Evolutionary conservation across 1,284 basidiomycete species (phyloP).

Genomic region (Ceratobasidium papillatum): DNA sequence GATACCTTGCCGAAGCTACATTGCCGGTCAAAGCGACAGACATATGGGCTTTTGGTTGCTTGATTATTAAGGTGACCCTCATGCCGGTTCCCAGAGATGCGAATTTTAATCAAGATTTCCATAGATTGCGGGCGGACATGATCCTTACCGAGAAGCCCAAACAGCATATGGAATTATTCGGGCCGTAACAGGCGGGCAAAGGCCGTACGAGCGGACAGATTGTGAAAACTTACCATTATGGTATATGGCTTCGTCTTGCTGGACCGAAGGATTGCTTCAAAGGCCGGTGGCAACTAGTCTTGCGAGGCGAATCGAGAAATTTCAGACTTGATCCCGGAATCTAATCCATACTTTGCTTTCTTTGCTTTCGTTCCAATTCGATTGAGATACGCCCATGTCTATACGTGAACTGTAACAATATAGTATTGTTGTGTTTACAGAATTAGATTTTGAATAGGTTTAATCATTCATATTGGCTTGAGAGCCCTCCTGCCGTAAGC

Average conservation of each 20-base stretch:
- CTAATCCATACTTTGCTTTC: too few relatives aligned
- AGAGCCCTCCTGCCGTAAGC: too few relatives aligned
- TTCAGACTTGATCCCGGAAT: not conserved
- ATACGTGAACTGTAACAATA: too few relatives aligned
- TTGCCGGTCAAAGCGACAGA: conserved; percentile 1
- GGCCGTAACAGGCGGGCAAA: not conserved
- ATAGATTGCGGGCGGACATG: not conserved
- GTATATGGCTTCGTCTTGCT: conserved; percentile 17
- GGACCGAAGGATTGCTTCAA: conserved; percentile 6
- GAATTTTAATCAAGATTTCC: not conserved
- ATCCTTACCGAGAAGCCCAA: conserved; percentile 9
- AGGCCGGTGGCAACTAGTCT: conserved; percentile 1
- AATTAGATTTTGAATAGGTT: too few relatives aligned
- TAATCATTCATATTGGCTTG: too few relatives aligned
- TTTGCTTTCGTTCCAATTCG: too few relatives aligned
- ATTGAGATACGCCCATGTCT: too few relatives aligned
- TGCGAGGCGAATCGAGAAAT: not conserved
- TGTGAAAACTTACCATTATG: conserved; percentile 4
- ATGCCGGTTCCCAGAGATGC: not conserved
- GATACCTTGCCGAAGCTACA: not conserved
- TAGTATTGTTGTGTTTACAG: too few relatives aligned
- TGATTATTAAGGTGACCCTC: not conserved
- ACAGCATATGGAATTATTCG: conserved; percentile 10
- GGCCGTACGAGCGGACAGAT: conserved; percentile 12
- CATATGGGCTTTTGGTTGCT: conserved; percentile 21